These are phyloP conservation scores for Aureobasidium sp. DNA, from an alignment of 2,329 filamentous ascomycete genomes.

Conservation along the genomic window DNA sequence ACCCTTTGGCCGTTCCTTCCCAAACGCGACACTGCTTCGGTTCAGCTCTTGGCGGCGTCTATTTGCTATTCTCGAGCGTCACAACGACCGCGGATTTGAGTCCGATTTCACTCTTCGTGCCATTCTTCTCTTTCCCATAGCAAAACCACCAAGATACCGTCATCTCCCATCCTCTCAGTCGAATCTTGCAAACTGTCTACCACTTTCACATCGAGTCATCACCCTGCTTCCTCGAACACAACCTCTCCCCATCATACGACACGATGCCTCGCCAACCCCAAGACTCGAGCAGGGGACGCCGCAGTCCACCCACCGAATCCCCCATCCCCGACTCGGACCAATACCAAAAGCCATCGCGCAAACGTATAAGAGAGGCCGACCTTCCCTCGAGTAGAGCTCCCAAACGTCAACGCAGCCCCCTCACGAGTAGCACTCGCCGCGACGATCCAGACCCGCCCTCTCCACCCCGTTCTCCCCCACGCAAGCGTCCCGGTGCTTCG, in stretches of 20 bases:
- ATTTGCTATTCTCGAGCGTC: neutral
- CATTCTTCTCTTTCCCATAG: neutral
- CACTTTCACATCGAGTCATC: neutral
- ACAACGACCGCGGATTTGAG: neutral
- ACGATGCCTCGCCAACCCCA: conserved; percentile 14
- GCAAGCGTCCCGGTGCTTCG: conserved; percentile 29
- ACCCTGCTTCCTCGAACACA: too few species aligned
- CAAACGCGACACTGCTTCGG: neutral
- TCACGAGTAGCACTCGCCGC: conserved; percentile 13
- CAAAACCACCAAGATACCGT: neutral
- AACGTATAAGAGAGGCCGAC: conserved; percentile 14
- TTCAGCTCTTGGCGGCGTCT: neutral
- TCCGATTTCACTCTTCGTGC: neutral
- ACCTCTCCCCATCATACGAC: neutral
- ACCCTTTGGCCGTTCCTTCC: neutral
- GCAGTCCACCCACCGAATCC: conserved; percentile 9
- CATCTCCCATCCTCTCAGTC: neutral
- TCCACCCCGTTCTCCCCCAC: conserved; percentile 18
- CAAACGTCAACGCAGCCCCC: conserved; percentile 14
- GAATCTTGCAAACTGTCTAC: neutral
- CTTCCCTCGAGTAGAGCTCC: conserved; percentile 10
- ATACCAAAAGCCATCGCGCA: conserved; percentile 11
- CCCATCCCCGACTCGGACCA: neutral
- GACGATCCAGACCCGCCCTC: conserved; percentile 21
- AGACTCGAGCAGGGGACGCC: conserved; percentile 13